A percentile compares a stretch with the other conserved stretches of the same genome.
phyloP scores from a whole-genome alignment of 371 early-diverging fungal genomes.

The Mucor indicus region DNA sequence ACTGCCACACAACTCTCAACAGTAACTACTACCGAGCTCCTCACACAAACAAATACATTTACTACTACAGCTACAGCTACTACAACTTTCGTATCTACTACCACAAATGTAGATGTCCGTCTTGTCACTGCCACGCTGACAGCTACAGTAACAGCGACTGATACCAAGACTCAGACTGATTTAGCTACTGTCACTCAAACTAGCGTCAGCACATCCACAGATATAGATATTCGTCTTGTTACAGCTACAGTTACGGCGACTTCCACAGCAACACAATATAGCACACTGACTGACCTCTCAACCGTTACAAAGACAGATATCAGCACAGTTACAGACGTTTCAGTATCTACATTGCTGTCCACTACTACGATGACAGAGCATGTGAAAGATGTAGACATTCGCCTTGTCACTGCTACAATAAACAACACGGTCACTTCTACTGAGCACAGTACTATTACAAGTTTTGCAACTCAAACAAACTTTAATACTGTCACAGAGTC shows the following conservation, averaged over 20 bases:
- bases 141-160: not conserved
- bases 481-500: not conserved
- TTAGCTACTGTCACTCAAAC: no score
- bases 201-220: not conserved
- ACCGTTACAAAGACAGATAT: no score
- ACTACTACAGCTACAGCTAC: not conserved
- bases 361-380: not conserved
- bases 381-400: not conserved
- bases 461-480: not conserved
- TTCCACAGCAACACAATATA: not conserved
- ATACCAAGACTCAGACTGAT: not conserved
- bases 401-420: constrained; percentile 5
- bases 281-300: no score
- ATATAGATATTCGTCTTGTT: not conserved
- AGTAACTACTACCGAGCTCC: not conserved
- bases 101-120: not conserved
- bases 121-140: not conserved
- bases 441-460: not conserved
- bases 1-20: no score
- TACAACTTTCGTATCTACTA: no score
- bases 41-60: not conserved
- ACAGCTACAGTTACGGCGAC: not conserved
- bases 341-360: no score
- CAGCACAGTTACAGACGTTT: no score
- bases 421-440: not conserved